Conservation (phyloP, 2,329 filamentous ascomycete species). For the Fusarium sp. region DNA sequence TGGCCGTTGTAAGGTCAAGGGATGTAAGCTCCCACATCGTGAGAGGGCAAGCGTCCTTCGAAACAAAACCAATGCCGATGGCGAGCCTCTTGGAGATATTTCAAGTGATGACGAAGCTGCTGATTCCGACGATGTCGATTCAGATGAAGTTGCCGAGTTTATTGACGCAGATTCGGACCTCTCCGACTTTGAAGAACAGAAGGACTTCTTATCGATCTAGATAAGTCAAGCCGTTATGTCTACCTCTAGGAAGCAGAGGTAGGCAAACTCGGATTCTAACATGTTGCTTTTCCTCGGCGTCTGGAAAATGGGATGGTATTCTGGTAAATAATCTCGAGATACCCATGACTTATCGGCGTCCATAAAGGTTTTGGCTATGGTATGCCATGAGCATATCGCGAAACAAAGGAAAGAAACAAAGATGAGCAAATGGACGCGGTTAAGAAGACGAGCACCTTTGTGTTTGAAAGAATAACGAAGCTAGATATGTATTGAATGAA, state of each 20-base stretch:
- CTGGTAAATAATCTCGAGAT: conserved; percentile 42
- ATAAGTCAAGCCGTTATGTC: conserved; percentile 13
- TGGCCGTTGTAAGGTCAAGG: conserved; percentile 82
- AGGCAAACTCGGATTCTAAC: conserved; percentile 10
- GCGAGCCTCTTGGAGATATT: conserved; percentile 73
- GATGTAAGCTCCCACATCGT: conserved; percentile 88
- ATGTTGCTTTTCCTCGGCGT: conserved; percentile 37
- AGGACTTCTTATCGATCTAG: conserved; percentile 68
- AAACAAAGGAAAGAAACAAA: conserved; percentile 30
- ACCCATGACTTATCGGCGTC: conserved; percentile 31
- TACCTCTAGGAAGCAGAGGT: conserved; percentile 3
- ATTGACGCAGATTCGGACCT: conserved; percentile 67
- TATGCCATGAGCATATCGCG: conserved; percentile 18
- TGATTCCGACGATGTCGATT: conserved; percentile 83
- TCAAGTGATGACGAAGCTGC: conserved; percentile 82
- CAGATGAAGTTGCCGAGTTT: conserved; percentile 78
- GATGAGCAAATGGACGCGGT: conserved; percentile 21
- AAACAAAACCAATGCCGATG: conserved; percentile 70
- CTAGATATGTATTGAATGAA: conserved; percentile 36
- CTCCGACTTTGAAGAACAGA: conserved; percentile 67
- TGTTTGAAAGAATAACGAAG: conserved; percentile 13
- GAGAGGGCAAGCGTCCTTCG: conserved; percentile 86
- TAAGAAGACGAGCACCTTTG: conserved; percentile 16
- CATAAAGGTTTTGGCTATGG: conserved; percentile 21
- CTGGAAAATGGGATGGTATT: conserved; percentile 32